These are phyloP conservation scores for Scheffersomyces quercinus DNA, from an alignment of 1,139 yeast species.

Conservation along the genomic window DNA sequence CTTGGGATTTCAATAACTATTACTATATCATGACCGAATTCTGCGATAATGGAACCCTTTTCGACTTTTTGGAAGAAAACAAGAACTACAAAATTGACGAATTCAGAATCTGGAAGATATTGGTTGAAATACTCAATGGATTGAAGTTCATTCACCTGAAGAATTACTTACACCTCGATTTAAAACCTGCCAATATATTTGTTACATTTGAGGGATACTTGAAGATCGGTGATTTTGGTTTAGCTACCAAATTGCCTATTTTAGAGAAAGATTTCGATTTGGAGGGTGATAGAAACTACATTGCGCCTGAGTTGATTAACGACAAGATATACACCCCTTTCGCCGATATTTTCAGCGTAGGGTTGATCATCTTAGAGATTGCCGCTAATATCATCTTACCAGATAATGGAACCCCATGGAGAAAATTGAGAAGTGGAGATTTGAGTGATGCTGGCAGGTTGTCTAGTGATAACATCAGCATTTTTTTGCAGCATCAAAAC, in stretches of 20 bases:
- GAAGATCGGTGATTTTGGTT: conserved; percentile 81
- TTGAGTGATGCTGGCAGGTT: conserved; percentile 91
- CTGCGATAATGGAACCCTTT: conserved; percentile 93
- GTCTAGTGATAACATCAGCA: conserved; percentile 55
- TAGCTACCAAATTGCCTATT: conserved; percentile 55
- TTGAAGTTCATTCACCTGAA: conserved; percentile 76
- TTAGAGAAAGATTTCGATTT: conserved; percentile 69
- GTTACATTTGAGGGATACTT: conserved; percentile 92
- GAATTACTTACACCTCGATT: conserved; percentile 78
- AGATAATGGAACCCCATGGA: conserved; percentile 97
- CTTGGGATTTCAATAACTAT: conserved; percentile 78
- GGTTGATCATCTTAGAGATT: conserved; percentile 87
- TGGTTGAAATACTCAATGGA: conserved; percentile 79
- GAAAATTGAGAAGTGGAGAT: conserved; percentile 92
- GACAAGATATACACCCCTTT: conserved; percentile 83
- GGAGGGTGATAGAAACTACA: conserved; percentile 96
- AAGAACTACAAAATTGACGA: conserved; percentile 81
- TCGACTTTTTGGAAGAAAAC: conserved; percentile 74
- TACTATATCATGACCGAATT: conserved; percentile 92
- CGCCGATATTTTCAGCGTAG: conserved; percentile 92
- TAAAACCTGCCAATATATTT: conserved; percentile 93
- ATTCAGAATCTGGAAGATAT: conserved; percentile 96
- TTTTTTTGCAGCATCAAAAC: conserved; percentile 43
- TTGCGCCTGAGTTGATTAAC: conserved; percentile 93
- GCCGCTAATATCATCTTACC: conserved; percentile 96